Conservation (phyloP, 2,329 filamentous ascomycete species). For the Hypoxylon sp. region DNA sequence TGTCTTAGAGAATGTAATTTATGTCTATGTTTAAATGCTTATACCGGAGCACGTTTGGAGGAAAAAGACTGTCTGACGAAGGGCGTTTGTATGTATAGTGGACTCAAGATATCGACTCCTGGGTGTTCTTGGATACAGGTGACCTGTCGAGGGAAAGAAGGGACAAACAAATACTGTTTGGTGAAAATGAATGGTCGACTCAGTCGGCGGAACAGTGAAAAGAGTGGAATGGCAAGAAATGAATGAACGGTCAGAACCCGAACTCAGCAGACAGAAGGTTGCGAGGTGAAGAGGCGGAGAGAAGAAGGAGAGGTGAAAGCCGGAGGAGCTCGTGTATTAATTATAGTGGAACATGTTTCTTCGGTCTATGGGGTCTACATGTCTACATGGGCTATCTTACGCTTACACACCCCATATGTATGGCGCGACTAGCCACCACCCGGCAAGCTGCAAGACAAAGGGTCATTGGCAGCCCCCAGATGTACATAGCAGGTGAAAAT, state of each 20-base stretch:
- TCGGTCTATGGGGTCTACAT: conserved; percentile 17
- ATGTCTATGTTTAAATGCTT: conserved; percentile 25
- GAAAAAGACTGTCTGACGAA: conserved; percentile 27
- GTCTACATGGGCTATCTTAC: background rate
- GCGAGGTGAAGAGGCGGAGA: conserved; percentile 26
- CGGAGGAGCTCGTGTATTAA: conserved; percentile 37
- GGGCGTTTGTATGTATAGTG: conserved; percentile 18
- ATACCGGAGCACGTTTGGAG: conserved; percentile 35
- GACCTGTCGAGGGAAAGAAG: conserved; percentile 45
- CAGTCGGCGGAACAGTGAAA: conserved; percentile 46
- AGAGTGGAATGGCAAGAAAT: conserved; percentile 43
- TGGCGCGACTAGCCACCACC: conserved; percentile 17
- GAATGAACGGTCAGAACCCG: conserved; percentile 35
- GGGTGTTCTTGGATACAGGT: conserved; percentile 27
- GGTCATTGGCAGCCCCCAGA: conserved; percentile 24
- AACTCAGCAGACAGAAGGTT: conserved; percentile 25
- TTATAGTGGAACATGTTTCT: conserved; percentile 27
- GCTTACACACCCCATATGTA: conserved; percentile 3
- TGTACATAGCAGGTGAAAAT: conserved; percentile 20
- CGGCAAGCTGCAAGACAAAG: conserved; percentile 20
- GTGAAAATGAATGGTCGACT: conserved; percentile 45
- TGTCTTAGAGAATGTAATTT: conserved; percentile 41
- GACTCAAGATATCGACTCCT: conserved; percentile 30
- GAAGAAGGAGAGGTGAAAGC: conserved; percentile 3
- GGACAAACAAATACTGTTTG: conserved; percentile 46